phyloP scores from a whole-genome alignment of 495 filamentous ascomycete genomes.

The Halenospora varia region DNA sequence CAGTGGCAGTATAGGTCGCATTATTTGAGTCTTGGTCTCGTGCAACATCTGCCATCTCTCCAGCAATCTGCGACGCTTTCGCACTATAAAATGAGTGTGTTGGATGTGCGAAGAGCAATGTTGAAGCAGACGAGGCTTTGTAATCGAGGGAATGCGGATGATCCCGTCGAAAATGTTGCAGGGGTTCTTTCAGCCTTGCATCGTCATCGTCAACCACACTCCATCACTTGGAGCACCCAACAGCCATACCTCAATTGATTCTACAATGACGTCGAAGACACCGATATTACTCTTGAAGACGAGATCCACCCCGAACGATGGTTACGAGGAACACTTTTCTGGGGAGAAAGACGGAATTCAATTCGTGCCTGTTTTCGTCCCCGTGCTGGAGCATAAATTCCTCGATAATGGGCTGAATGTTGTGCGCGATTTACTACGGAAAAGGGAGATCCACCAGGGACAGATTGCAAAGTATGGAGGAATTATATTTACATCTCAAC shows the following conservation, averaged over 20 bases:
- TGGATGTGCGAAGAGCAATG: neutral
- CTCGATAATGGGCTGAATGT: conserved; percentile 36
- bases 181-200: neutral
- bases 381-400: conserved; percentile 74
- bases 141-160: conserved; percentile 4
- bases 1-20: conserved; percentile 1
- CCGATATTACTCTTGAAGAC: conserved; percentile 86
- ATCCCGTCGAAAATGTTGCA: neutral
- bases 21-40: conserved; percentile 6
- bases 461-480: conserved; percentile 58
- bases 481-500: conserved; percentile 89
- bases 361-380: conserved; percentile 64
- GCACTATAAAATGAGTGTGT: neutral
- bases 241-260: conserved; percentile 11
- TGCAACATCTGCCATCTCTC: conserved; percentile 24
- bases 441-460: conserved; percentile 25
- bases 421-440: conserved; percentile 33
- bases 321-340: conserved; percentile 74
- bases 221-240: conserved; percentile 9
- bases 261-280: conserved; percentile 23
- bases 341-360: conserved; percentile 32
- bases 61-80: neutral
- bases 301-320: conserved; percentile 69
- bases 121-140: conserved; percentile 4
- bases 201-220: conserved; percentile 7